Evolutionary conservation across 768 basidiomycete species (phyloP), one percentile per base, ranked within the genome.

Genomic region (Rhizopogon roseolus): DNA sequence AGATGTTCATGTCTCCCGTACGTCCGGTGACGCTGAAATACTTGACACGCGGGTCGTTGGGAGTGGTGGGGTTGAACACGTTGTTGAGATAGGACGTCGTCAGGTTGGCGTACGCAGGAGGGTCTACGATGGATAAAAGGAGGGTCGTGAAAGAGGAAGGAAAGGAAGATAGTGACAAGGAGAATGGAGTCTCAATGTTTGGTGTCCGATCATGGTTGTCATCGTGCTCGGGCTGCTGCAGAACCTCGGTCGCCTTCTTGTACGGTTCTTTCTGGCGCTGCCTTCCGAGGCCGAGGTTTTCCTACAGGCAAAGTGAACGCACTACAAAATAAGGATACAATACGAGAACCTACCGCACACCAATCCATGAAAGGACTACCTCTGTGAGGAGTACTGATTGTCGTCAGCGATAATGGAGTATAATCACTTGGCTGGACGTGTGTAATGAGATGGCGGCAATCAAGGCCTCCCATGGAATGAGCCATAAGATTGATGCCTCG

Each of bases 301-400:
- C 89, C 88, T 93, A 54, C 49, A 39, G 49, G 66, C 25, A 19
- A 53, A 48, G 34, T 36, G 34, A 48, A 53, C 36, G 16, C 44
- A 45, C 11, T 60, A 44, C 19, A 36, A 36, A 36, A 14, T 1
- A 3, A 54, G 45, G 52, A 52, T 56, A 37, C 48, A 27, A 54
- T 46, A 50, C 37, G 28, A 39, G 44, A 34, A 79, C 88, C 64
- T 63, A 90, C 91, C 46, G 83, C 79, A 73, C 96, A 98, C 97
- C 97, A 99, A 67, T 97, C 93, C 97, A 99, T 99, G 70, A 99
- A 98, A 1, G 96, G 94, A 61, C 90, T 93, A 34, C 97, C 96
- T 16, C 93, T 81, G 67, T 99, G 97, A 14, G 97, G 97, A 0
- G 97, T 98, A 25, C 86, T 85, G 59, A 99, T 81, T 19, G 86